Evolutionary conservation across 2,329 filamentous ascomycete species (phyloP).

Genomic region (Fusarium avenaceum): DNA sequence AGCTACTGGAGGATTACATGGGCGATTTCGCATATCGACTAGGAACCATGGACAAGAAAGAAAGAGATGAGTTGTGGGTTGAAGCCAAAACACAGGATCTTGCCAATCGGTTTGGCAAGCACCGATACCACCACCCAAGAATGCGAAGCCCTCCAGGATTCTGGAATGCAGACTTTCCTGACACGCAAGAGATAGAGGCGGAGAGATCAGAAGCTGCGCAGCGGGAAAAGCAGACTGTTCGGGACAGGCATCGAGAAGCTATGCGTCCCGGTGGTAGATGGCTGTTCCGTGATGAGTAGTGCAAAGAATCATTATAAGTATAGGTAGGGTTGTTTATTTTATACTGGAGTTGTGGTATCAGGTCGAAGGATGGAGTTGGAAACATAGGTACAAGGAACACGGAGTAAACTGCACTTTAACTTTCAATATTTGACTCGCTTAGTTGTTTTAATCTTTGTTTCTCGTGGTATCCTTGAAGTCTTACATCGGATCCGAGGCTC

Average conservation of each 20-base stretch:
- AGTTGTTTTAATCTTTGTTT: not conserved
- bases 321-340: conserved; percentile 7
- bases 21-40: conserved; percentile 72
- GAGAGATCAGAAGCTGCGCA: conserved; percentile 75
- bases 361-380: not conserved
- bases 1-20: conserved; percentile 68
- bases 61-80: conserved; percentile 76
- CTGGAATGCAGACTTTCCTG: conserved; percentile 91
- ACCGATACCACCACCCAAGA: conserved; percentile 80
- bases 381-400: conserved; percentile 4
- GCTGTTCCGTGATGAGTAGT: conserved; percentile 83
- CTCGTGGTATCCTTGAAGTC: not conserved
- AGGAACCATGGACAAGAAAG: conserved; percentile 68
- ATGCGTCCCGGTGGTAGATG: conserved; percentile 82
- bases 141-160: conserved; percentile 84
- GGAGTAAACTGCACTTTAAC: not conserved
- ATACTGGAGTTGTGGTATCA: conserved; percentile 12
- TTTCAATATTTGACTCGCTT: not conserved
- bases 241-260: conserved; percentile 84
- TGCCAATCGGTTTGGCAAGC: conserved; percentile 81
- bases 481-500: conserved; percentile 12
- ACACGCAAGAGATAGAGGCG: conserved; percentile 81
- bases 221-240: conserved; percentile 73
- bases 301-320: not conserved
- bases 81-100: conserved; percentile 80